phyloP scores from a whole-genome alignment of 2,329 filamentous ascomycete genomes.

The Fusarium redolens region DNA sequence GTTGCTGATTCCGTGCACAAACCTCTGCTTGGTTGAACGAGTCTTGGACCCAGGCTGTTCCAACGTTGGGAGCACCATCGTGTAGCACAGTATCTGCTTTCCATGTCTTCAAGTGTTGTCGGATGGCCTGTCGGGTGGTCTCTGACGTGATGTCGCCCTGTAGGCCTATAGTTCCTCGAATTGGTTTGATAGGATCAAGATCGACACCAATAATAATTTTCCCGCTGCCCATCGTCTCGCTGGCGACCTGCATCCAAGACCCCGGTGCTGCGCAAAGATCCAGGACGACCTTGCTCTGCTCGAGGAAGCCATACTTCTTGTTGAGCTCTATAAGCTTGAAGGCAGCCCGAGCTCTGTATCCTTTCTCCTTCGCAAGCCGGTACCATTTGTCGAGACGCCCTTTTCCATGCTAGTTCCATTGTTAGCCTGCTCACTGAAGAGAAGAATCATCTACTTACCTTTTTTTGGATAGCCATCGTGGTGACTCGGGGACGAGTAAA shows the following conservation, averaged over 20 bases:
- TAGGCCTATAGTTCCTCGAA: no score
- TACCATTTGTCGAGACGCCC: slow-evolving; percentile 99
- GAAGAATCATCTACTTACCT: slow-evolving; percentile 52
- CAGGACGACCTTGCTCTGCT: slow-evolving; percentile 94
- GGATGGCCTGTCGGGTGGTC: no score
- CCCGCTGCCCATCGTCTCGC: no score
- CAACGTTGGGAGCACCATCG: slow-evolving; percentile 97
- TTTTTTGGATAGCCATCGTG: slow-evolving; percentile 90
- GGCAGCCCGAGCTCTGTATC: slow-evolving; percentile 92
- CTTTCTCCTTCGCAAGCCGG: slow-evolving; percentile 97
- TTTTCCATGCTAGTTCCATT: slow-evolving; percentile 80
- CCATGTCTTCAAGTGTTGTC: slow-evolving; percentile 89
- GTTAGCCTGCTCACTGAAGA: fast-evolving
- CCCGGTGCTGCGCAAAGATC: slow-evolving; percentile 98
- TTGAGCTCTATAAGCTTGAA: slow-evolving; percentile 99
- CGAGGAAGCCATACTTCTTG: slow-evolving; percentile 98
- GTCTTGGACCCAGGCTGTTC: slow-evolving; percentile 98
- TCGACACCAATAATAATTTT: no score
- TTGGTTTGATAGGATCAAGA: no score
- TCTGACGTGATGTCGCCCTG: no score
- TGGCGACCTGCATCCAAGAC: slow-evolving; percentile 86
- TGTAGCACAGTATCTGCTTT: slow-evolving; percentile 96
- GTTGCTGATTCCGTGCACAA: no score
- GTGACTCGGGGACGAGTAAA: slow-evolving; percentile 3
- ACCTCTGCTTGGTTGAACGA: slow-evolving; percentile 94